Conservation (phyloP, 805 yeast species). For the Myxozyma mucilagina region DNA sequence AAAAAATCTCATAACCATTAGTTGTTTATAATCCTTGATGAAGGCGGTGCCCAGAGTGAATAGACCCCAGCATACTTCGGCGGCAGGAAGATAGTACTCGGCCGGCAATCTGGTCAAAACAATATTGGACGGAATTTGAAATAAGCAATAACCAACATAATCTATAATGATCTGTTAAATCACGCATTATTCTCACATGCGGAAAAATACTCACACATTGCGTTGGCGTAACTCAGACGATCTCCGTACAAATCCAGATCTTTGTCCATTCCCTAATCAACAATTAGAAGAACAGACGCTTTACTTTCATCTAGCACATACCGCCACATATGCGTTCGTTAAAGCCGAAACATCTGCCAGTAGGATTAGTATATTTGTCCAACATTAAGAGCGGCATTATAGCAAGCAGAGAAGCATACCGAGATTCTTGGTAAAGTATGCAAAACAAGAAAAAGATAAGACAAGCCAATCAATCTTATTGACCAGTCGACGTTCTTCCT, state of each 20-base stretch:
- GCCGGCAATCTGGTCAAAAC: slow-evolving; percentile 42
- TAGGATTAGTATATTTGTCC: no score
- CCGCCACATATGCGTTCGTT: slow-evolving; percentile 67
- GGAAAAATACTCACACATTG: slow-evolving; percentile 54
- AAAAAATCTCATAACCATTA: slow-evolving; percentile 44
- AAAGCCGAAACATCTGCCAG: slow-evolving; percentile 54
- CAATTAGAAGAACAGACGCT: neutral
- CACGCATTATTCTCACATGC: neutral
- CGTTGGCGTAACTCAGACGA: slow-evolving; percentile 54
- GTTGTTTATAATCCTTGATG: slow-evolving; percentile 38
- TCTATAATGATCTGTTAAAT: neutral
- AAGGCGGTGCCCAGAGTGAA: slow-evolving; percentile 35
- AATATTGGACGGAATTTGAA: slow-evolving; percentile 46
- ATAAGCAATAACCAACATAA: slow-evolving; percentile 37
- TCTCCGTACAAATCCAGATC: slow-evolving; percentile 60
- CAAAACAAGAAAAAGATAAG: slow-evolving; percentile 56
- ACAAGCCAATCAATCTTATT: slow-evolving; percentile 58
- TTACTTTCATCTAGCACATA: neutral
- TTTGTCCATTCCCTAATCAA: slow-evolving; percentile 47
- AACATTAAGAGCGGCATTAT: no score
- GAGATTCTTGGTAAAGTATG: slow-evolving; percentile 68
- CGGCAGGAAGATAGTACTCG: slow-evolving; percentile 39
- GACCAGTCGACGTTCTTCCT: slow-evolving; percentile 50
- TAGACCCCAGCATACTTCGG: slow-evolving; percentile 47
- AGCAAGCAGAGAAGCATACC: neutral